phyloP scores from a whole-genome alignment of 2,329 filamentous ascomycete species.

The Botrytis hyacinthi region DNA sequence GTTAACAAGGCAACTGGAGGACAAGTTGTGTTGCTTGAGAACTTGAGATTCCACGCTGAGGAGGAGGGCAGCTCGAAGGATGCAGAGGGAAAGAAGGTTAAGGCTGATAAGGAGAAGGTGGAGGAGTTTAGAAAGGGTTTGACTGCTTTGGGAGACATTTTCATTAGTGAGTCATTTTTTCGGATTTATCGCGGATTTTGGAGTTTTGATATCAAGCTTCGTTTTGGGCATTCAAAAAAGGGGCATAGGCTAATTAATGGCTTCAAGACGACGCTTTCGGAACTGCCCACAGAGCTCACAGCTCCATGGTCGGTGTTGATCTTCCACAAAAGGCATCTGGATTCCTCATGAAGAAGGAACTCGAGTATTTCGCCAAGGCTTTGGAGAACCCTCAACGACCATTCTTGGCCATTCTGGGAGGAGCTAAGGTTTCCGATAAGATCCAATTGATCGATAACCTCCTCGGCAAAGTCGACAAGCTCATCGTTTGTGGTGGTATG shows the following conservation, averaged over 20 bases:
- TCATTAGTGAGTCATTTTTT: slow-evolving; percentile 70
- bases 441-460: slow-evolving; percentile 99
- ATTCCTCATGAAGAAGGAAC: slow-evolving; percentile 99
- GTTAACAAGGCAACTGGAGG: slow-evolving; percentile 81
- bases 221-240: background rate
- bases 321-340: slow-evolving; percentile 95
- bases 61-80: slow-evolving; percentile 97
- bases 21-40: slow-evolving; percentile 88
- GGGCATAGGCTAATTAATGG: background rate
- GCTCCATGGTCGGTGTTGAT: slow-evolving; percentile 96
- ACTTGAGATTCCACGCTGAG: slow-evolving; percentile 96
- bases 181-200: background rate
- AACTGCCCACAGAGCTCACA: slow-evolving; percentile 97
- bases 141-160: slow-evolving; percentile 92
- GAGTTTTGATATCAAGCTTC: background rate
- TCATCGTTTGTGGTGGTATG: slow-evolving; percentile 97
- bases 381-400: slow-evolving; percentile 90
- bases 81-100: slow-evolving; percentile 91
- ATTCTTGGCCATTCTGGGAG: slow-evolving; percentile 97
- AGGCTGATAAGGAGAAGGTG: slow-evolving; percentile 92
- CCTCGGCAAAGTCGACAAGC: slow-evolving; percentile 93
- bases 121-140: slow-evolving; percentile 92
- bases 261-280: slow-evolving; percentile 88
- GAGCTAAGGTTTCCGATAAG: slow-evolving; percentile 99
- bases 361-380: slow-evolving; percentile 98